Percentiles rank a stretch among this genome's conserved stretches.
Evolutionary conservation across 768 basidiomycete species (phyloP).

Genomic region (Xanthoconium stramineum): DNA sequence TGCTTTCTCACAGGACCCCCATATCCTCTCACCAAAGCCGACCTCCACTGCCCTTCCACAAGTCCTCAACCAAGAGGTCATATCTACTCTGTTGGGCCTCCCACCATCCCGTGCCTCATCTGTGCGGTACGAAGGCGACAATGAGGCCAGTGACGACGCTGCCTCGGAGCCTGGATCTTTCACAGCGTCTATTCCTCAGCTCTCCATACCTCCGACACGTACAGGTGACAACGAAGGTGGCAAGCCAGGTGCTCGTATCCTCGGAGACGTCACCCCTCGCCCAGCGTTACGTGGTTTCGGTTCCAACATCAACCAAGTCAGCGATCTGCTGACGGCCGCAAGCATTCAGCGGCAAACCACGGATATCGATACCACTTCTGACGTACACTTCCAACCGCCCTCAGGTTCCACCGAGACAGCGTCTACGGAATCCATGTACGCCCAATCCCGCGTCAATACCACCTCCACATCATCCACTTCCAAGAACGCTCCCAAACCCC

Average conservation of each 20-base stretch:
- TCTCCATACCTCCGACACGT: constrained; percentile 23
- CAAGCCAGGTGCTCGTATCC: constrained; percentile 18
- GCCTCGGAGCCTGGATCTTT: constrained; percentile 40
- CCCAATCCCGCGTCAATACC: constrained; percentile 7
- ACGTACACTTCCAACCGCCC: constrained; percentile 3
- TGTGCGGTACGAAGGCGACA: constrained; percentile 56
- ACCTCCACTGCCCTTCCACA: constrained; percentile 54
- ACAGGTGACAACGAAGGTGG: constrained; percentile 16
- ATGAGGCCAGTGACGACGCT: constrained; percentile 39
- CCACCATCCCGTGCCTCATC: constrained; percentile 37
- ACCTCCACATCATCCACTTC: constrained; percentile 8
- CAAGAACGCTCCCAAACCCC: constrained; percentile 26
- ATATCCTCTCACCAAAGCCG: constrained; percentile 57
- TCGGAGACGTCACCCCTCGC: constrained; percentile 62
- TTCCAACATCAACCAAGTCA: constrained; percentile 32
- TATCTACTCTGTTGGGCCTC: constrained; percentile 61
- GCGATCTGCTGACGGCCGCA: constrained; percentile 26
- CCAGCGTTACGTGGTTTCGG: constrained; percentile 39
- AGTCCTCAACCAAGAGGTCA: constrained; percentile 68
- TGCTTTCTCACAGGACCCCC: constrained; percentile 26
- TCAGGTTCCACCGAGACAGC: neutral
- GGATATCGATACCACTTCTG: constrained; percentile 2
- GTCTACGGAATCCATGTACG: constrained; percentile 5
- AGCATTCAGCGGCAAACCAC: constrained; percentile 18
- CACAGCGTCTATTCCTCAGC: constrained; percentile 38